Evolutionary conservation across 768 basidiomycete species (phyloP).

Genomic region (Termitomyces sp.): DNA sequence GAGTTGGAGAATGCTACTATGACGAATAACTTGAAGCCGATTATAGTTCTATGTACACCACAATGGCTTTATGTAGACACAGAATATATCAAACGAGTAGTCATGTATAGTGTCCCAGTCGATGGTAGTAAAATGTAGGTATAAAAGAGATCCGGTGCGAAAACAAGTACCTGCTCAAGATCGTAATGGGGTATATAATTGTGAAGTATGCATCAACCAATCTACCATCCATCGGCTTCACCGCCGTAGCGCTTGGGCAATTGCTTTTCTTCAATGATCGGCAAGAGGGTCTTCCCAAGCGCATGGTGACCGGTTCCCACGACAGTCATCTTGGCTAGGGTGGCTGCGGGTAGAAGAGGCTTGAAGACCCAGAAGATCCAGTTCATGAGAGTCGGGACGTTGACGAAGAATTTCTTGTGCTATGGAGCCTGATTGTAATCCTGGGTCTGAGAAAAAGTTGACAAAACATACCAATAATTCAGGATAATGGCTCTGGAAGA

Average conservation of each 20-base stretch:
- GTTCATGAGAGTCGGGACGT: constrained; percentile 69
- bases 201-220: not conserved
- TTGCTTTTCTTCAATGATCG: constrained; percentile 50
- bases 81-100: no score
- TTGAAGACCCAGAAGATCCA: constrained; percentile 89
- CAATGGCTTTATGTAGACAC: not conserved
- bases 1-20: not conserved
- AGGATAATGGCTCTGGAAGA: constrained; percentile 77
- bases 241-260: constrained; percentile 76
- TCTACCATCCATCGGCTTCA: constrained; percentile 49
- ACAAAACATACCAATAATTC: constrained; percentile 59
- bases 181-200: not conserved
- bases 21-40: no score
- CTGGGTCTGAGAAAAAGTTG: not conserved
- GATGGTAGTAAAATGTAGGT: not conserved
- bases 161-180: not conserved
- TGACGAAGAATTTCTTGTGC: constrained; percentile 79
- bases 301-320: constrained; percentile 62
- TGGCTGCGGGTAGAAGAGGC: constrained; percentile 64
- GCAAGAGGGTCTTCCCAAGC: constrained; percentile 58
- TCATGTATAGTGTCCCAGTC: not conserved
- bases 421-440: constrained; percentile 17
- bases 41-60: no score
- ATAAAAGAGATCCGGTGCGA: not conserved
- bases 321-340: constrained; percentile 79